Evolutionary conservation across 768 basidiomycete genomes (phyloP).

Genomic region (Rhizopogon vulgaris): DNA sequence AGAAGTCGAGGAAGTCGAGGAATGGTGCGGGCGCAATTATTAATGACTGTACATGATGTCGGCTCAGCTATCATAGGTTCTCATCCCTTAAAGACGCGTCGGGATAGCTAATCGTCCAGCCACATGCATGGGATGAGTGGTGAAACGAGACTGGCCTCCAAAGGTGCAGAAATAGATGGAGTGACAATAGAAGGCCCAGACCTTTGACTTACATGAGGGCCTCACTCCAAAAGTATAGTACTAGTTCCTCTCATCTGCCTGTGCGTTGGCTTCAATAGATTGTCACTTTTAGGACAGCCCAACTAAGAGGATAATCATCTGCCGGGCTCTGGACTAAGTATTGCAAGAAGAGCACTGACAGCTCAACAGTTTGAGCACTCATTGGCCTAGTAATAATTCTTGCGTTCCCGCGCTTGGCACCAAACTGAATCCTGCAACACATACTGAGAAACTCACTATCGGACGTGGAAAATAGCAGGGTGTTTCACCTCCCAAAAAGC

Average conservation of each 20-base stretch:
- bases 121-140: constrained; percentile 13
- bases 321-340: too few relatives aligned
- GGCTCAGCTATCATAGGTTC: constrained; percentile 35
- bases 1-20: constrained; percentile 2
- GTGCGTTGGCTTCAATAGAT: too few relatives aligned
- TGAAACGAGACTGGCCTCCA: constrained; percentile 16
- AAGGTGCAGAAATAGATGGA: constrained; percentile 18
- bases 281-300: too few relatives aligned
- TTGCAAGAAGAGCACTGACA: too few relatives aligned
- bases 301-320: too few relatives aligned
- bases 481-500: too few relatives aligned
- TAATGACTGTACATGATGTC: constrained; percentile 69
- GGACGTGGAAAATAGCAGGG: too few relatives aligned
- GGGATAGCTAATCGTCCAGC: constrained; percentile 18
- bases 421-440: too few relatives aligned
- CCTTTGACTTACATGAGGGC: not conserved
- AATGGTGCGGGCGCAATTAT: constrained; percentile 51
- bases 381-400: too few relatives aligned
- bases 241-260: constrained; percentile 15
- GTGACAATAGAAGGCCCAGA: constrained; percentile 25
- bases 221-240: constrained; percentile 65
- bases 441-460: too few relatives aligned
- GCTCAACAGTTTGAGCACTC: too few relatives aligned
- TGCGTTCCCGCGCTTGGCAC: too few relatives aligned
- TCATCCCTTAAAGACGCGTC: constrained; percentile 14